Base-by-base conservation (phyloP, 257 asterid genomes). In the Ilex asprella region DNA sequence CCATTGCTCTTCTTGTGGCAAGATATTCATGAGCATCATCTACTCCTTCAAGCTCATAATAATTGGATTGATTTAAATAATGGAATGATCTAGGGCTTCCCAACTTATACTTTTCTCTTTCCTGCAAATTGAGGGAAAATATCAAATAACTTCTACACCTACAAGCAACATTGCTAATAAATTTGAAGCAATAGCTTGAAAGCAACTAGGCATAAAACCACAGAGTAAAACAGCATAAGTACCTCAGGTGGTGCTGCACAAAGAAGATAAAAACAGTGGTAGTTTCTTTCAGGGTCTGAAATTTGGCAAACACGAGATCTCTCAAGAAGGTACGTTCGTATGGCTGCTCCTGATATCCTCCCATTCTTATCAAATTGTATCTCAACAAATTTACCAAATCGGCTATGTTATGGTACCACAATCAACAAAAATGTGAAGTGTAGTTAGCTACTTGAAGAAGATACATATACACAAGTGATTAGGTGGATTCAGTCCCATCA, bases 1-100 rank as follows among this genome's bases (percentile, higher is more conserved):
- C 99, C 99, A 93, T 93, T 64, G 99, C 99, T 83, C 97, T 82
- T 84, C 91, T 82, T 61, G 97, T 89, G n/a, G 91, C 94, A 57
- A 89, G 87, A 78, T 86, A 93, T 70, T 89, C 99, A 59, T 89
- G 86, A 31, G 95, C 81, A 69, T 93, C 97, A 81, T 77, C 78
- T 70, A 93, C 85, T 56, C 97, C 99, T 66, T 87, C 96, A 6
- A 89, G 95, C 70, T 76, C 85, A 81, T 67, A 86, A 79, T 83
- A 87, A 57, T 76, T 89, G 16, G 99, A 89, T 76, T 93, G 99
- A 74, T 93, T 93, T 15, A 93, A 86, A 75, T 86, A 93, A 79
- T 93, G 96, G 69, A 67, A 93, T 68, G 91, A 74, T 74, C 82
- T 88, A 13, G 95, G 88, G 70, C 49, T 84, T 66, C 69, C 81